Percentiles rank a stretch among this genome's conserved stretches.
These are phyloP conservation scores for Lotmaria passim DNA, from an alignment of 208 protist genomes.

Conservation along the genomic window DNA sequence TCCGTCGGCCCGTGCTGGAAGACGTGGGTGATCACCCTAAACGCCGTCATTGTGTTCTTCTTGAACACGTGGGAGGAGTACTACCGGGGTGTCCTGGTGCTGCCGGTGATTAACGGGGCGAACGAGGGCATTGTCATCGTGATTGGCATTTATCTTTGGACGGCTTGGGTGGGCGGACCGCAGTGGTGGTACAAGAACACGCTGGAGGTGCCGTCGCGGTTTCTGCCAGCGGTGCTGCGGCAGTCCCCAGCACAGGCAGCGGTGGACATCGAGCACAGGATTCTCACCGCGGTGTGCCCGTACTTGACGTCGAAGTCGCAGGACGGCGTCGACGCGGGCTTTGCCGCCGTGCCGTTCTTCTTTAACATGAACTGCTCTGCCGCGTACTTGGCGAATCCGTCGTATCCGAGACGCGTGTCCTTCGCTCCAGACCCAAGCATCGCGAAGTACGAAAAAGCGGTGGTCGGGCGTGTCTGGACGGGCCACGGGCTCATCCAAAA, in stretches of 20 bases:
- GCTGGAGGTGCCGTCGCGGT: conserved; percentile 46
- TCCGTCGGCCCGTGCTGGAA: conserved; percentile 75
- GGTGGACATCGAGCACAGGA: conserved; percentile 36
- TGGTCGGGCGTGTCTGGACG: conserved; percentile 36
- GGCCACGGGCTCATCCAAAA: conserved; percentile 62
- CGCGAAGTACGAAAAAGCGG: conserved; percentile 14
- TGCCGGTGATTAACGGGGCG: conserved; percentile 91
- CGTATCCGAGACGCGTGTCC: conserved; percentile 30
- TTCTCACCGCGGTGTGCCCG: conserved; percentile 51
- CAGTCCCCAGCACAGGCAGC: conserved; percentile 62
- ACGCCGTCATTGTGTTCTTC: conserved; percentile 69
- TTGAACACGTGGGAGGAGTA: conserved; percentile 92
- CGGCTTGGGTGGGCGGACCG: conserved; percentile 62
- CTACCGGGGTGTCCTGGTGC: conserved; percentile 79
- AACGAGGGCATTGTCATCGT: conserved; percentile 87
- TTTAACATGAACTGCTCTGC: conserved; percentile 61
- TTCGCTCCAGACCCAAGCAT: conserved; percentile 22
- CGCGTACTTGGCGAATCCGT: conserved; percentile 44
- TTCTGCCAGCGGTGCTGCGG: conserved; percentile 52
- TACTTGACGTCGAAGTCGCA: conserved; percentile 19
- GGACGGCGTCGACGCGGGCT: conserved; percentile 2
- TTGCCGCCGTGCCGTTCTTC: conserved; percentile 39
- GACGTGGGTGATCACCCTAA: conserved; percentile 59
- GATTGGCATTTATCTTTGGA: conserved; percentile 68
- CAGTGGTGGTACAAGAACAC: conserved; percentile 74